These are phyloP conservation scores for Pholiota molesta DNA, from an alignment of 768 basidiomycete species.

Conservation along the genomic window DNA sequence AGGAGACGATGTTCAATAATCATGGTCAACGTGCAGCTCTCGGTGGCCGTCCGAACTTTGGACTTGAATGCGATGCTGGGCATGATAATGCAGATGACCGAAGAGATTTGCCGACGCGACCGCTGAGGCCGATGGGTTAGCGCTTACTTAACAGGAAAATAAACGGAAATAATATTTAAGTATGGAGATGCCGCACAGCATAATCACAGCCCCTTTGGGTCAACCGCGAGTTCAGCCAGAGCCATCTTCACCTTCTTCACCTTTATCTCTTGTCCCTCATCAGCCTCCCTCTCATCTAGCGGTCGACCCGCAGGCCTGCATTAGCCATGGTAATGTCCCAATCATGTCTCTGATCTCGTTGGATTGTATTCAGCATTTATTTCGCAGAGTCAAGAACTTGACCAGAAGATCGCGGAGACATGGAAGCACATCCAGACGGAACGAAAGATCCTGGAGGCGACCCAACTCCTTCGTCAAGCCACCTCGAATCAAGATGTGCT, in stretches of 20 bases:
- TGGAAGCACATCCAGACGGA: conserved; percentile 90
- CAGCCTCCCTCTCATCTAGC: conserved; percentile 29
- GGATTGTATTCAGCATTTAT: conserved; percentile 20
- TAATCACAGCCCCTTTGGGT: conserved; percentile 33
- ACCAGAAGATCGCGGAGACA: conserved; percentile 93
- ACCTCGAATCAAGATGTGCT: conserved; percentile 88
- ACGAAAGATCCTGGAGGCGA: conserved; percentile 89
- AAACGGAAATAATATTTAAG: conserved; percentile 10
- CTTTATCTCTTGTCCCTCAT: conserved; percentile 32
- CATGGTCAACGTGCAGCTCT: conserved; percentile 47
- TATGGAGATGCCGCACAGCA: conserved; percentile 18
- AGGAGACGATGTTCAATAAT: conserved; percentile 46
- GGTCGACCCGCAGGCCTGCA: conserved; percentile 23
- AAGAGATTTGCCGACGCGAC: conserved; percentile 3
- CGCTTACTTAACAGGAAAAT: conserved; percentile 16
- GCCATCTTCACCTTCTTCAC: conserved; percentile 29
- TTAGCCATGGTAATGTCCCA: conserved; percentile 29
- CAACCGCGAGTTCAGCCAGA: conserved; percentile 28
- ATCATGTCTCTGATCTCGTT: conserved; percentile 17
- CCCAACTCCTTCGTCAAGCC: conserved; percentile 75
- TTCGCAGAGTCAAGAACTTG: conserved; percentile 63
- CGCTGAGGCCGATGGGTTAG: conserved; percentile 12
- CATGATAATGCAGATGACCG: conserved; percentile 22
- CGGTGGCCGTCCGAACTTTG: conserved; percentile 46
- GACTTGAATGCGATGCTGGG: conserved; percentile 35